These are phyloP conservation scores for Aechmea fasciata DNA, from an alignment of 176 grass and related monocot species.

Conservation along the genomic window DNA sequence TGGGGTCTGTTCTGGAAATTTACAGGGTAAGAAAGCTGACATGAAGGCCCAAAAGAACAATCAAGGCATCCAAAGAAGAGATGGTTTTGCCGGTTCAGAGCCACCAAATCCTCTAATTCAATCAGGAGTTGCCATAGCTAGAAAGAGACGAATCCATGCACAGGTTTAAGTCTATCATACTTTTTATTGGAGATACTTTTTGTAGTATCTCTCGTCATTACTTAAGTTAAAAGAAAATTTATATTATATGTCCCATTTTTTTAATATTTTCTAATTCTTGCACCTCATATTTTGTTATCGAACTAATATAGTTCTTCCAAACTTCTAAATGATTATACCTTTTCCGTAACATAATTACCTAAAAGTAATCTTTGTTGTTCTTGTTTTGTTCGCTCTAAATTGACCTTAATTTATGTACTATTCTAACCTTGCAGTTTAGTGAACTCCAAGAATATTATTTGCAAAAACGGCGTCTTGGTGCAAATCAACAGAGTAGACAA, in stretches of 20 bases:
- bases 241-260: no score
- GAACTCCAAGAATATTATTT: slow-evolving; percentile 99
- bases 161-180: slow-evolving; percentile 37
- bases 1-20: slow-evolving; percentile 45
- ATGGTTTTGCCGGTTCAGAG: slow-evolving; percentile 44
- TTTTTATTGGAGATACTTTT: no score
- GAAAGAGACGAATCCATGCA: slow-evolving; percentile 81
- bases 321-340: background rate
- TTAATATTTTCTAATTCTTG: no score
- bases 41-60: slow-evolving; percentile 55
- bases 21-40: slow-evolving; percentile 66
- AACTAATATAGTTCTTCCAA: no score
- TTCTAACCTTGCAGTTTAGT: slow-evolving; percentile 53
- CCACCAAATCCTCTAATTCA: slow-evolving; percentile 53
- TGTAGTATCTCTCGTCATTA: no score
- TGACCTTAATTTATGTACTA: no score
- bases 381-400: no score
- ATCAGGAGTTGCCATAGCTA: slow-evolving; percentile 63
- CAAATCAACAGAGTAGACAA: slow-evolving; percentile 36
- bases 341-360: background rate
- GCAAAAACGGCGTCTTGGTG: slow-evolving; percentile 61
- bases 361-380: no score
- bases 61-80: slow-evolving; percentile 86
- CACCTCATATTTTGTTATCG: no score
- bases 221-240: no score